Evolutionary conservation across 192 early-diverging fungal species (phyloP), one percentile per base, ranked within the genome.

Genomic region (Haplosporangium gracile): DNA sequence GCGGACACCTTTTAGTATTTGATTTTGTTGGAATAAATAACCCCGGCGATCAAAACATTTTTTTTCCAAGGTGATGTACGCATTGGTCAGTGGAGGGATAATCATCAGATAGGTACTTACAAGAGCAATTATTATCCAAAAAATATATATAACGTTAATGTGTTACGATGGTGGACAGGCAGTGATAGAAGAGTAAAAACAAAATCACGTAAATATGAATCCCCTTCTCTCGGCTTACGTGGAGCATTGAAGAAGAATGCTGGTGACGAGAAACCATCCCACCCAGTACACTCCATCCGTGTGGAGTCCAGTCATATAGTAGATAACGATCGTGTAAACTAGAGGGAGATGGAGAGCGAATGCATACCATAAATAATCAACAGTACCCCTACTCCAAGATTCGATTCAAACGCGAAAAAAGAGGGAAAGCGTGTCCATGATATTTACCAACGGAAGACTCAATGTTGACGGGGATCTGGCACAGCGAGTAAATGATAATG

Each of bases 281-380:
- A 75, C 11, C 40, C 65, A 70, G 26, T 63, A 68, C 2, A 40
- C 20, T 1, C 65, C 34, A 47, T 81, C 79, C 5, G 79, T 75
- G 10, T 73, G 79, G 18, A 81, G 47, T 20, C 79, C 79, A 16
- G 57, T 16, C 43, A 65, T 70, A 4, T 34, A 75, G 16, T 75
- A 81, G 16, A 81, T 36, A 32, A 81, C 75, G n/a, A 57, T 40
- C 3, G 79, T 51, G 34, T 70, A 42, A 13, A 57, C 73, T 75
- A 68, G 32, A 20, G 20, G 13, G 43, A 45, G 10, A 45, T 9
- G 13, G 0, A 13, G 43, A 45, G 42, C 42, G 43, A 13, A 45
- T 45, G 43, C 13, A 45, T 13, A 45, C 0, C 10, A 45, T 13
- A 45, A 15, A 0, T 45, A 10, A 45, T 2, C 43, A 45, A 45